A percentile compares a stretch with the other conserved stretches of the same genome.
Conservation (phyloP, 768 basidiomycete species). For the Pleurotus giganteus region DNA sequence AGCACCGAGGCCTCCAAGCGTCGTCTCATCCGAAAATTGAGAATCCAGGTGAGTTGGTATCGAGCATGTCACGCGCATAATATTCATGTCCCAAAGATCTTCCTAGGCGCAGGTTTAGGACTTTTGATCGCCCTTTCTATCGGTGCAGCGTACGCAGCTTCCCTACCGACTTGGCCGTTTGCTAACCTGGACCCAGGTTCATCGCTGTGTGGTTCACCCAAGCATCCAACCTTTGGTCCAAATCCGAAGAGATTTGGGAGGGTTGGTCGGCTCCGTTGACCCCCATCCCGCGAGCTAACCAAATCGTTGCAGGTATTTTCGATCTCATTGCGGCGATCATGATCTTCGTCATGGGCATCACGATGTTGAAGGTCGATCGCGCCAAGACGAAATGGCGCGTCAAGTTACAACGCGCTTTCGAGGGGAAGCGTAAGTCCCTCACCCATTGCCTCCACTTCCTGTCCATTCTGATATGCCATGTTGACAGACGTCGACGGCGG, state of each 20-base stretch:
- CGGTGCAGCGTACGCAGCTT: conserved; percentile 62
- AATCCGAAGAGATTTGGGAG: conserved; percentile 91
- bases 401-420: conserved; percentile 82
- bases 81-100: conserved; percentile 47
- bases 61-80: background rate
- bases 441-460: too few species aligned
- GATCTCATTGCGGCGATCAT: conserved; percentile 69
- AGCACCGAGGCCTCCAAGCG: conserved; percentile 31
- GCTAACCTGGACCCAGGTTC: conserved; percentile 41
- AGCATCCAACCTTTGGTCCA: conserved; percentile 78
- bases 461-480: background rate
- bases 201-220: conserved; percentile 95
- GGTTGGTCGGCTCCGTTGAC: conserved; percentile 43
- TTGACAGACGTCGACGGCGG: conserved; percentile 43
- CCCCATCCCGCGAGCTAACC: background rate
- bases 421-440: conserved; percentile 43
- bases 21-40: conserved; percentile 63
- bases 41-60: conserved; percentile 48
- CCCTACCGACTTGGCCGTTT: background rate
- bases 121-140: conserved; percentile 79
- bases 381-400: conserved; percentile 93
- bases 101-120: conserved; percentile 71
- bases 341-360: conserved; percentile 92
- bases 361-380: conserved; percentile 94
- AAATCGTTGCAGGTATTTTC: conserved; percentile 51